Evolutionary conservation across 768 basidiomycete species (phyloP).

Genomic region (Hemileccinum impolitum): DNA sequence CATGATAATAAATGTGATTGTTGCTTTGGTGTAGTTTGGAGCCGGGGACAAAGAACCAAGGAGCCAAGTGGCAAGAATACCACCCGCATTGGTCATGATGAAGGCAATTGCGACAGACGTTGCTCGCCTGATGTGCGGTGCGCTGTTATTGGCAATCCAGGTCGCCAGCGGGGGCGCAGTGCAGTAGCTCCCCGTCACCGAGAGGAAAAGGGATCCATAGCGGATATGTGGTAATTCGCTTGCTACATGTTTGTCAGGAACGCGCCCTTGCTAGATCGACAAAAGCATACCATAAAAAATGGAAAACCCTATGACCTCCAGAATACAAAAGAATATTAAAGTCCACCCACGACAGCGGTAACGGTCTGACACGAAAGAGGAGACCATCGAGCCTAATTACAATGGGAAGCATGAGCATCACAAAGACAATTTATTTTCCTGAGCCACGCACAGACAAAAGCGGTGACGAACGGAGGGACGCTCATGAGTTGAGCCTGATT

Average conservation of each 20-base stretch:
- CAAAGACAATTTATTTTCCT: too few relatives aligned
- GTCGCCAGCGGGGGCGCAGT: slow-evolving; percentile 47
- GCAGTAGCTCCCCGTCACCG: slow-evolving; percentile 47
- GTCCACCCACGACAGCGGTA: slow-evolving; percentile 49
- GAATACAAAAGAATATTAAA: slow-evolving; percentile 40
- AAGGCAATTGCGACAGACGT: slow-evolving; percentile 54
- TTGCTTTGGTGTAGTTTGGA: slow-evolving; percentile 49
- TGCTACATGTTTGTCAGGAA: slow-evolving; percentile 7
- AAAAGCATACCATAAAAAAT: slow-evolving; percentile 2
- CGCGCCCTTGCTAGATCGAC: neutral
- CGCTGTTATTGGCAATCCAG: slow-evolving; percentile 61
- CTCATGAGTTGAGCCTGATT: slow-evolving; percentile 59
- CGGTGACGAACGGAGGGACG: slow-evolving; percentile 49
- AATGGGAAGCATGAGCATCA: slow-evolving; percentile 6
- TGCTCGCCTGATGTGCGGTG: slow-evolving; percentile 54
- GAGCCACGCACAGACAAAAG: slow-evolving; percentile 41
- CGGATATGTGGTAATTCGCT: slow-evolving; percentile 36
- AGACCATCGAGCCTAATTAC: slow-evolving; percentile 14
- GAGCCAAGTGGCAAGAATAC: slow-evolving; percentile 63
- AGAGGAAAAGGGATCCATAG: slow-evolving; percentile 58
- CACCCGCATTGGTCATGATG: slow-evolving; percentile 53
- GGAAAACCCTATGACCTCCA: slow-evolving; percentile 34
- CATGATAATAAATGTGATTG: slow-evolving; percentile 34
- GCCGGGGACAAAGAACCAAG: slow-evolving; percentile 47
- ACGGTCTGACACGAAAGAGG: slow-evolving; percentile 43